These are phyloP conservation scores for Yamagishiella unicocca DNA, from an alignment of 139 green algal genomes.

Conservation along the genomic window DNA sequence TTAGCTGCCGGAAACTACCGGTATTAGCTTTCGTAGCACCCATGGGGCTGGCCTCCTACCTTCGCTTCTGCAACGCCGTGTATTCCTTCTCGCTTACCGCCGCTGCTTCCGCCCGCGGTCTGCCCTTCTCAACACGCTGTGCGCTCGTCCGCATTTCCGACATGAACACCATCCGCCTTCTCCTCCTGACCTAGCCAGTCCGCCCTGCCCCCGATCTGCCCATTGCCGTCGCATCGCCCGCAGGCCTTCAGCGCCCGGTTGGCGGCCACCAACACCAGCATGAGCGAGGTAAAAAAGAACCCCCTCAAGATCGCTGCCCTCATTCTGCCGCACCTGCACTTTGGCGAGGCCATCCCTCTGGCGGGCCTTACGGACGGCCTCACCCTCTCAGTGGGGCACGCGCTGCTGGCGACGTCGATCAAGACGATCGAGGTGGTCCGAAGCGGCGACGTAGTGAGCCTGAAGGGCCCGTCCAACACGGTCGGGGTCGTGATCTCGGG, in stretches of 20 bases:
- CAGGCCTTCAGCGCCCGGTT: not conserved
- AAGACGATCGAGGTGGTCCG: not conserved
- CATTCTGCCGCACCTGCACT: not conserved
- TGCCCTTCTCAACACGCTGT: too few relatives aligned
- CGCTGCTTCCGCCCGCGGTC: too few relatives aligned
- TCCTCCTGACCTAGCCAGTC: too few relatives aligned
- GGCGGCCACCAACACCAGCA: not conserved
- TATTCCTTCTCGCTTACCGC: too few relatives aligned
- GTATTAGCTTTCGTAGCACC: too few relatives aligned
- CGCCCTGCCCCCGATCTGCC: too few relatives aligned
- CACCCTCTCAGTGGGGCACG: not conserved
- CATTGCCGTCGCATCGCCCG: too few relatives aligned
- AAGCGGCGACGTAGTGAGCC: not conserved
- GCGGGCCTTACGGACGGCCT: not conserved
- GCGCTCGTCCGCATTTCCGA: too few relatives aligned
- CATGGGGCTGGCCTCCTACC: too few relatives aligned
- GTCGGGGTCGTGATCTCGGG: not conserved
- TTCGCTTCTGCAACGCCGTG: too few relatives aligned
- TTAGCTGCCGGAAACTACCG: too few relatives aligned
- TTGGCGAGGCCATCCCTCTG: not conserved
- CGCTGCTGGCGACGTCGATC: not conserved
- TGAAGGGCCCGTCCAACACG: not conserved
- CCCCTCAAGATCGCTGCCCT: not conserved
- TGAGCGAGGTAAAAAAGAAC: not conserved
- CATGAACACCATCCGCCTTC: too few relatives aligned